Evolutionary conservation across 2,329 filamentous ascomycete genomes (phyloP).

Genomic region (Atkinsonella hypoxylon): DNA sequence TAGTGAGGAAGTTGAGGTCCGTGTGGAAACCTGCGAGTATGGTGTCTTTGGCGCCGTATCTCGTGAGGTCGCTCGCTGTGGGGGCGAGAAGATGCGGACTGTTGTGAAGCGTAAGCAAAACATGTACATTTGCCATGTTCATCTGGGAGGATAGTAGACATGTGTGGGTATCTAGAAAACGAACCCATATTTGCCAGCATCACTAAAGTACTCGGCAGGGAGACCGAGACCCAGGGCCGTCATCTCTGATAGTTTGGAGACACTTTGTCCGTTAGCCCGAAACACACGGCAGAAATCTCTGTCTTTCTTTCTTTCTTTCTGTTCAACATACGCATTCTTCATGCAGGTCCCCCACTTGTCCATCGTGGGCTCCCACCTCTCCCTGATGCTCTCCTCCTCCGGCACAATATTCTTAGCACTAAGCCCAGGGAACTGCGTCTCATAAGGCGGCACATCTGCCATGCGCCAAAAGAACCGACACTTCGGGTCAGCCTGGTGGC

Average conservation of each 20-base stretch:
- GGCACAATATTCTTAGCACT: conserved; percentile 45
- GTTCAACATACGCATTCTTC: conserved; percentile 39
- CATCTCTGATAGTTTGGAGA: conserved; percentile 47
- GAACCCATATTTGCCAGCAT: conserved; percentile 43
- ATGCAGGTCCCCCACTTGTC: conserved; percentile 46
- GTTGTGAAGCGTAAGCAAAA: neutral
- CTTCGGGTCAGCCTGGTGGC: conserved; percentile 46
- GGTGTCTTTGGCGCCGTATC: conserved; percentile 41
- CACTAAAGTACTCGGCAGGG: conserved; percentile 37
- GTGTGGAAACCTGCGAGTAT: conserved; percentile 54
- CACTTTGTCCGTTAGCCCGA: conserved; percentile 23
- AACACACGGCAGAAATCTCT: too few species aligned
- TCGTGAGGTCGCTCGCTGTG: conserved; percentile 44
- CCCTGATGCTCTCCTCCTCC: conserved; percentile 32
- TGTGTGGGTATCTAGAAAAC: neutral
- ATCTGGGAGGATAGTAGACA: neutral
- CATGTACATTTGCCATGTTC: neutral
- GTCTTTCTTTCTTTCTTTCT: too few species aligned
- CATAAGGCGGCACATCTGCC: conserved; percentile 39
- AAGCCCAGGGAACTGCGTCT: conserved; percentile 41
- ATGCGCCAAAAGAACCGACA: conserved; percentile 54
- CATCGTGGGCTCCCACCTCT: conserved; percentile 43
- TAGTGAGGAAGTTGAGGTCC: conserved; percentile 53
- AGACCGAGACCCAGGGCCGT: conserved; percentile 43
- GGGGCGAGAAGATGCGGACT: conserved; percentile 51